Evolutionary conservation across 78 protist genomes (phyloP), one percentile per base, ranked within the genome.

Genomic region (Paratrimastix pyriformis): DNA sequence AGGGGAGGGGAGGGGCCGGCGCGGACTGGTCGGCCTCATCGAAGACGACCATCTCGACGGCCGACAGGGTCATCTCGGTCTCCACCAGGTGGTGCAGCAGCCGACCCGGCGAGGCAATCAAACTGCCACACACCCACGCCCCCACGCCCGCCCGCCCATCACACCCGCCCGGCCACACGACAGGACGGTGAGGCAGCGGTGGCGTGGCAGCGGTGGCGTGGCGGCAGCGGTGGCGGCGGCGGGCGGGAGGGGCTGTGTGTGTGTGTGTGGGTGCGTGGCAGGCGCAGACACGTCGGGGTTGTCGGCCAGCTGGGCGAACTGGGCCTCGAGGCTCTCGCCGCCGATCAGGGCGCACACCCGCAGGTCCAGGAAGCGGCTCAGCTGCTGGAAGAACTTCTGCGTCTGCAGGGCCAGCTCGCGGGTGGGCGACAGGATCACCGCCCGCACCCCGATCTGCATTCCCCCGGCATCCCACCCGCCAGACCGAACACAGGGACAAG

Each of bases 391-490:
- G 26, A 90, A 76, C 74, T 76, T 82, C 40, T 71, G 80, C 30
- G 95, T 95, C 77, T 98, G 99, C 43, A 92, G 6, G 2, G 99
- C 97, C 5, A 98, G 82, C 72, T 98, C 99, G n/a, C 99, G 91
- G 8, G 99, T 92, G 33, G 99, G 99, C 5, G 97, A 79, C 37
- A 98, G 58, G 8, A 97, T 60, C 18, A 95, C 24, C 0, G 88
- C 96, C 8, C 98, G 82, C 6, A 70, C 80, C 33, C 97, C 99
- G 48, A 90, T 86, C 45, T 69, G n/a, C n/a, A n/a, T n/a, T n/a
- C n/a, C n/a, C 4, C 6, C 5, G 59, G 15, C n/a, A 24, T 9
- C 6, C 32, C 30, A 52, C 2, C 11, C 15, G 59, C 59, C 62
- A 55, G 4, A 55, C 62, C 72, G 29, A 11, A 46, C n/a, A n/a